Conservation (phyloP, 163 green algal species). For the Coccomyxa subellipsoidea region DNA sequence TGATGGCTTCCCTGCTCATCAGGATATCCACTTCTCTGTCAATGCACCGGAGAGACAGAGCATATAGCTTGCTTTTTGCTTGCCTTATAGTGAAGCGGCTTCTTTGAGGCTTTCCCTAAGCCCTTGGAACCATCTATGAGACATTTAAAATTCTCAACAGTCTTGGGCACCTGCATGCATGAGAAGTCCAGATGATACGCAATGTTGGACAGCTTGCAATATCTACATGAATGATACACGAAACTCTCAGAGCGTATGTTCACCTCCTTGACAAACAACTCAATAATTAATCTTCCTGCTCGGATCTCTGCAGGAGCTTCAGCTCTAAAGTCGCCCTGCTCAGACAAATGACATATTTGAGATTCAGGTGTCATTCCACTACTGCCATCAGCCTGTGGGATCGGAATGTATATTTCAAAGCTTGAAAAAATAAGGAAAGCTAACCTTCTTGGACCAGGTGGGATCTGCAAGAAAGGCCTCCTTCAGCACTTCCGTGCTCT, state of each 20-base stretch:
- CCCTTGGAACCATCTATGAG: conserved; percentile 63
- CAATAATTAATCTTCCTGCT: conserved; percentile 1
- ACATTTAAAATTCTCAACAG: conserved; percentile 61
- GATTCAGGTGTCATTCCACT: too few relatives aligned
- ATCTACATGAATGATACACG: background rate
- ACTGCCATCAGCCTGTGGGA: background rate
- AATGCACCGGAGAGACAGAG: too few relatives aligned
- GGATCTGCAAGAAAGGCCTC: background rate
- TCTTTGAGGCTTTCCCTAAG: conserved; percentile 66
- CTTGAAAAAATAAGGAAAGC: background rate
- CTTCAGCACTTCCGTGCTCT: background rate
- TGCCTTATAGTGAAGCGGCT: conserved; percentile 74
- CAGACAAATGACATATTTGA: background rate
- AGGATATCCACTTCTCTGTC: background rate
- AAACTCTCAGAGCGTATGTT: too few relatives aligned
- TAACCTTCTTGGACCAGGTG: background rate
- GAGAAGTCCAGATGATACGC: background rate
- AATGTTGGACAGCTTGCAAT: background rate
- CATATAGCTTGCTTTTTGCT: too few relatives aligned
- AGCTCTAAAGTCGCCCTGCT: background rate
- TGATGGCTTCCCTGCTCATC: too few relatives aligned
- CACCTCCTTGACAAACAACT: background rate
- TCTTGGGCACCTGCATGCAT: conserved; percentile 40
- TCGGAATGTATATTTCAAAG: background rate
- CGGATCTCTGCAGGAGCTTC: background rate